Evolutionary conservation across 192 early-diverging fungal genomes (phyloP).

Genomic region (Podila clonocystis): DNA sequence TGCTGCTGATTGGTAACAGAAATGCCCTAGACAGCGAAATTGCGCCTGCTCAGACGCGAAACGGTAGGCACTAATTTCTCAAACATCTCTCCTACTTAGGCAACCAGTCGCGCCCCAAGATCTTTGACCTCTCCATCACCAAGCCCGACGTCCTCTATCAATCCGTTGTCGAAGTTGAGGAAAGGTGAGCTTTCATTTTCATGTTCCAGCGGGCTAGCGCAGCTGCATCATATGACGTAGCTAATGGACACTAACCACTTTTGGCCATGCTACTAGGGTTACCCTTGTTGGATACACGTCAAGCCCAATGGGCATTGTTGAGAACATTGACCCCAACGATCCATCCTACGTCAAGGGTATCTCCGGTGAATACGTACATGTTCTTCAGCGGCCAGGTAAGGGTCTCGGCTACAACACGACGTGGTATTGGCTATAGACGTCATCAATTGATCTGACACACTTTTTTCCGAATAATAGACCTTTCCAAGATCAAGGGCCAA

Average conservation of each 20-base stretch:
- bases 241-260: background rate
- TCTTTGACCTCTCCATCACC: slow-evolving; percentile 92
- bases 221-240: too few species aligned
- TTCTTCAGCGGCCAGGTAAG: slow-evolving; percentile 73
- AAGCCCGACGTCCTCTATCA: slow-evolving; percentile 90
- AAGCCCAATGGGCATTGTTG: slow-evolving; percentile 52
- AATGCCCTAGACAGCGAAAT: background rate
- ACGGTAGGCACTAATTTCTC: background rate
- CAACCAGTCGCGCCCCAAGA: slow-evolving; percentile 92
- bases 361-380: slow-evolving; percentile 86
- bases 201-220: too few species aligned
- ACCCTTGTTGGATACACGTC: slow-evolving; percentile 83
- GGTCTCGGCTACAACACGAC: background rate
- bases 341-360: slow-evolving; percentile 69
- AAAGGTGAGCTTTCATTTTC: slow-evolving; percentile 63
- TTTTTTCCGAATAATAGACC: slow-evolving; percentile 53
- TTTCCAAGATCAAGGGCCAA: slow-evolving; percentile 62
- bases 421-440: too few species aligned
- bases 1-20: slow-evolving; percentile 54
- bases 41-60: background rate
- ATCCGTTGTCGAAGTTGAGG: slow-evolving; percentile 83
- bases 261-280: slow-evolving; percentile 60
- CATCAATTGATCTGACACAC: too few species aligned
- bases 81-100: slow-evolving; percentile 54
- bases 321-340: slow-evolving; percentile 46